Evolutionary conservation across 192 early-diverging fungal genomes (phyloP).

Genomic region (Geosiphon pyriformis): DNA sequence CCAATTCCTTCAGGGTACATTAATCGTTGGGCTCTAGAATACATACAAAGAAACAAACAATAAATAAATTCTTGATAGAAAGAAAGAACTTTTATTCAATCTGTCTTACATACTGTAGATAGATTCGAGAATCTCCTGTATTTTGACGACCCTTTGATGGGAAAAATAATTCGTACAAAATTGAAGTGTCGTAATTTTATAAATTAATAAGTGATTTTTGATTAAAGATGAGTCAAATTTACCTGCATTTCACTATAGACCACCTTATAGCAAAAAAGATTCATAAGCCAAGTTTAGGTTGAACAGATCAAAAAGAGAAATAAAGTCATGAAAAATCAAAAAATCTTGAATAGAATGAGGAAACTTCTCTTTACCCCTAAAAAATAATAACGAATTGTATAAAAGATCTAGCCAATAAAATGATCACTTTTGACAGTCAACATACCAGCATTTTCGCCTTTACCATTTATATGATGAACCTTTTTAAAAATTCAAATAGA

Average conservation of each 20-base stretch:
- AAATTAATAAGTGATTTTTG: neutral
- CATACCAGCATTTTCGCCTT: conserved; percentile 57
- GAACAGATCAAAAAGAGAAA: too few species aligned
- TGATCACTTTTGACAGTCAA: neutral
- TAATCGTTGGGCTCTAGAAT: conserved; percentile 38
- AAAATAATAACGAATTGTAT: neutral
- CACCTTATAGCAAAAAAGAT: conserved; percentile 28
- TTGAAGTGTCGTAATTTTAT: neutral
- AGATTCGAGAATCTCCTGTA: conserved; percentile 35
- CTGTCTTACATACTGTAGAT: too few species aligned
- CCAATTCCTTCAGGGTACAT: conserved; percentile 55
- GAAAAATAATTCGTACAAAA: too few species aligned
- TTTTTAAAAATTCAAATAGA: too few species aligned
- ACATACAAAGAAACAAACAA: neutral
- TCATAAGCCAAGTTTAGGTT: too few species aligned
- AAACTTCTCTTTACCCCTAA: neutral
- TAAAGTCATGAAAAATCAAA: too few species aligned
- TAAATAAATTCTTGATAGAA: neutral
- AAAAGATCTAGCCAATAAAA: neutral
- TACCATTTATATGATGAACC: conserved; percentile 57
- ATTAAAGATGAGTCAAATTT: neutral
- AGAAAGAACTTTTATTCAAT: neutral
- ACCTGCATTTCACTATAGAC: conserved; percentile 65
- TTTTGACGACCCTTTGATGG: conserved; percentile 47
- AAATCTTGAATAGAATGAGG: conserved; percentile 1